These are phyloP conservation scores for Metarhizium robertsii DNA, from an alignment of 2,329 filamentous ascomycete species.

Conservation along the genomic window DNA sequence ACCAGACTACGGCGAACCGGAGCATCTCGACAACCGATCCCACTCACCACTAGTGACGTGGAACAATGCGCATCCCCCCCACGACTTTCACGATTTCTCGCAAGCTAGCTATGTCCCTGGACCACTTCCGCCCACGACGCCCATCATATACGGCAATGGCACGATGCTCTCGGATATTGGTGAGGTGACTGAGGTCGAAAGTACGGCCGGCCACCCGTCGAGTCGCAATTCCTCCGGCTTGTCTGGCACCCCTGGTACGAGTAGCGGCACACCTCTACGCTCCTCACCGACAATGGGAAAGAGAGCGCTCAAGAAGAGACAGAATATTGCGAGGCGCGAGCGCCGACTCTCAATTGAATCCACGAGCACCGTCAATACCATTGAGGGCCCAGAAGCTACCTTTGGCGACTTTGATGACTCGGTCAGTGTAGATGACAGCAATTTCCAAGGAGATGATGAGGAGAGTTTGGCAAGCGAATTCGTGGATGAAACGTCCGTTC, in stretches of 20 bases:
- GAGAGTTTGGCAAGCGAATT: constrained; percentile 54
- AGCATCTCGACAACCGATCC: constrained; percentile 41
- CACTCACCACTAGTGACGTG: constrained; percentile 43
- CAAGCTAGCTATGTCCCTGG: constrained; percentile 30
- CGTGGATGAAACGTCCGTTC: constrained; percentile 33
- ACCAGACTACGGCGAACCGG: constrained; percentile 58
- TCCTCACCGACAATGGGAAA: constrained; percentile 38
- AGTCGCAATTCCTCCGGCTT: constrained; percentile 27
- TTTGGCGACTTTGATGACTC: constrained; percentile 55
- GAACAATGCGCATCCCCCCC: constrained; percentile 33
- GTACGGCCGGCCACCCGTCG: constrained; percentile 33
- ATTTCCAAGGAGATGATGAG: constrained; percentile 59
- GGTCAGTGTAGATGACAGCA: constrained; percentile 53
- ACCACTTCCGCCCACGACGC: constrained; percentile 45
- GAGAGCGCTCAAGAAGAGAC: constrained; percentile 32
- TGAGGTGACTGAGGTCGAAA: constrained; percentile 46
- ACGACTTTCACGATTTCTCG: constrained; percentile 32
- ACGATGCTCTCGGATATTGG: constrained; percentile 61
- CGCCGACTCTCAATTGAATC: constrained; percentile 50
- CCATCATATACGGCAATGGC: constrained; percentile 60
- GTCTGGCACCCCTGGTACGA: constrained; percentile 14
- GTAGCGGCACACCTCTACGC: constrained; percentile 23
- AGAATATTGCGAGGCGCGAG: constrained; percentile 33
- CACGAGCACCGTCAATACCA: constrained; percentile 48
- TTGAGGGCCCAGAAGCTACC: constrained; percentile 32